These are phyloP conservation scores for Arachis monticola DNA, from an alignment of 331 rosid genomes.

Conservation along the genomic window DNA sequence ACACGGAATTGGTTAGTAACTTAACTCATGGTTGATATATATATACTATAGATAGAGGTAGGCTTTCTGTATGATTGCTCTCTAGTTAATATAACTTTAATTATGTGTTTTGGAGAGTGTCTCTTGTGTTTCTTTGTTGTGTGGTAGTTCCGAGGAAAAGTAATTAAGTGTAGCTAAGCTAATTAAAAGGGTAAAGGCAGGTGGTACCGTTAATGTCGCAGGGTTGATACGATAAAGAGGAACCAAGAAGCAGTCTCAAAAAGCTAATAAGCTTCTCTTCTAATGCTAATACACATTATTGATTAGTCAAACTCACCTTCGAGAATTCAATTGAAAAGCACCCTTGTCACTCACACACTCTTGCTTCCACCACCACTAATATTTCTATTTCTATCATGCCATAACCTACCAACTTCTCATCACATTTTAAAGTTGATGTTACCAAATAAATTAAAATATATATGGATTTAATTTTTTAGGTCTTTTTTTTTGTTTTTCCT, in stretches of 20 bases:
- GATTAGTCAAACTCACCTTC: constrained; percentile 68
- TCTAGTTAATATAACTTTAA: no score
- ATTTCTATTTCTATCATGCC: constrained; percentile 12
- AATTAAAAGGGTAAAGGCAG: constrained; percentile 26
- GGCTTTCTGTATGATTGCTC: no score
- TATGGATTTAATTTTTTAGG: no score
- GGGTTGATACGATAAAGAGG: constrained; percentile 85
- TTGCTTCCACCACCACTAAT: constrained; percentile 18
- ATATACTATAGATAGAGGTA: no score
- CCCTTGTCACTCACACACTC: background rate
- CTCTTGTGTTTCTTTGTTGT: no score
- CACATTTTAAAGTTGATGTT: background rate
- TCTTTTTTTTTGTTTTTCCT: no score
- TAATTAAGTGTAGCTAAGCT: background rate
- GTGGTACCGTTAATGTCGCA: constrained; percentile 74
- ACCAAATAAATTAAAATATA: background rate
- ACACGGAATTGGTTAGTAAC: no score
- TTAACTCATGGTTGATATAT: no score
- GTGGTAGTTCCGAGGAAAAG: constrained; percentile 64
- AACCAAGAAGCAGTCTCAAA: constrained; percentile 74
- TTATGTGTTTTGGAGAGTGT: no score
- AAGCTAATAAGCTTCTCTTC: constrained; percentile 60
- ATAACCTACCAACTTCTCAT: constrained; percentile 33
- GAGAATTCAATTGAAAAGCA: constrained; percentile 35
- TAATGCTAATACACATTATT: constrained; percentile 27